Evolutionary conservation across 495 filamentous ascomycete species (phyloP).

Genomic region (Aspergillus campestris): DNA sequence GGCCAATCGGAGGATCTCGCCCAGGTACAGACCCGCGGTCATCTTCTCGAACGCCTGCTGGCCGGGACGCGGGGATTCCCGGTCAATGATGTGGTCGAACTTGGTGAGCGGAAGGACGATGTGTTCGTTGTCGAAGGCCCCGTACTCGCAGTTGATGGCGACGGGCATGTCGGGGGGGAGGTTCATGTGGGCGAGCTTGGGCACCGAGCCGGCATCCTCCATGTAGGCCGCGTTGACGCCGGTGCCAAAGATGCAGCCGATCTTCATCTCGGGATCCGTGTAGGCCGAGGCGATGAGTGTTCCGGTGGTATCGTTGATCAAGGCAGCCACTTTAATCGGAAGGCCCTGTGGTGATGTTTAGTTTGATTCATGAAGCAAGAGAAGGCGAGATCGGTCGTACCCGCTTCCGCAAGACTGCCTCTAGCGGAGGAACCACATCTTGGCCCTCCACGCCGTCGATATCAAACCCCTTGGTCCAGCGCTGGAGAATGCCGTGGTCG

Average conservation of each 20-base stretch:
- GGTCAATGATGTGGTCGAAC: conserved; percentile 79
- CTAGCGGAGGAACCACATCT: conserved; percentile 90
- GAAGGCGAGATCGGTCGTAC: conserved; percentile 34
- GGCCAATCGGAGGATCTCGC: conserved; percentile 89
- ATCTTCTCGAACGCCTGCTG: conserved; percentile 98
- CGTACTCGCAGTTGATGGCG: conserved; percentile 99
- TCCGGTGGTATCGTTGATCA: conserved; percentile 97
- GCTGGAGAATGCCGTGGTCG: conserved; percentile 88
- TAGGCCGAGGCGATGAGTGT: conserved; percentile 98
- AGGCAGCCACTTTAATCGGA: conserved; percentile 84
- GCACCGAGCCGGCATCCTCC: conserved; percentile 83
- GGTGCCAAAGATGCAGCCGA: conserved; percentile 97
- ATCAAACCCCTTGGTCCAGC: conserved; percentile 99
- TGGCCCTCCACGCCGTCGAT: conserved; percentile 92
- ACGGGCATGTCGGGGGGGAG: conserved; percentile 84
- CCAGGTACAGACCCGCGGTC: conserved; percentile 91
- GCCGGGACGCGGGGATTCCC: conserved; percentile 85
- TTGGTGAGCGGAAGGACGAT: conserved; percentile 81
- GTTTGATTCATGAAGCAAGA: background rate
- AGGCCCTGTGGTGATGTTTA: conserved; percentile 51
- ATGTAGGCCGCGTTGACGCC: conserved; percentile 98
- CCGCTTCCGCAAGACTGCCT: conserved; percentile 68
- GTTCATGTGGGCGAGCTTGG: conserved; percentile 89
- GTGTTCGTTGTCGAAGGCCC: conserved; percentile 97
- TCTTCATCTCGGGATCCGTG: conserved; percentile 83